Evolutionary conservation across 2,329 filamentous ascomycete genomes (phyloP).

Genomic region (Fusarium sp.): DNA sequence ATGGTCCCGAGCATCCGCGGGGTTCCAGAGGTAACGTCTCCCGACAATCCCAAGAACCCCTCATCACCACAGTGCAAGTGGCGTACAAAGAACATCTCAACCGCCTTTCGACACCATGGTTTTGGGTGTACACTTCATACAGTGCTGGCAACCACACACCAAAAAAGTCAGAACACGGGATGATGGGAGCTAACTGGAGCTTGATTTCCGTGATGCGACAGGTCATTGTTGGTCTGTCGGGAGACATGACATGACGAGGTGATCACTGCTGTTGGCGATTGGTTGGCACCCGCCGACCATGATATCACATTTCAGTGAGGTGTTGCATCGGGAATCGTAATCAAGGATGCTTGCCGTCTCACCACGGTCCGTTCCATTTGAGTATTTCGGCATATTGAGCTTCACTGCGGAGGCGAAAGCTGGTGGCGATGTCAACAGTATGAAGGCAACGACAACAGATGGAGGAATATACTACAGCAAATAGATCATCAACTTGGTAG

Average conservation of each 20-base stretch:
- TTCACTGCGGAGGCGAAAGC: background rate
- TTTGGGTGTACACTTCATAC: constrained; percentile 8
- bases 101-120: background rate
- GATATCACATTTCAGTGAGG: constrained; percentile 3
- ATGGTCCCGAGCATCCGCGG: constrained; percentile 28
- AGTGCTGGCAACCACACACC: constrained; percentile 3
- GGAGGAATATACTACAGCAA: background rate
- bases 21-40: constrained; percentile 28
- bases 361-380: background rate
- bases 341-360: background rate
- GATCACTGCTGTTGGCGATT: background rate
- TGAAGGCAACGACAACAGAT: background rate
- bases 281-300: background rate
- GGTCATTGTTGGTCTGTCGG: background rate
- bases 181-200: background rate
- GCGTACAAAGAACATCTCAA: constrained; percentile 6
- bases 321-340: background rate
- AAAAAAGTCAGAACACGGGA: background rate
- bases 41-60: constrained; percentile 32
- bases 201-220: constrained; percentile 12
- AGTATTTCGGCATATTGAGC: background rate
- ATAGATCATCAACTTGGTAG: background rate
- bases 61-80: constrained; percentile 40
- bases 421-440: background rate
- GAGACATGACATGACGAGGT: constrained; percentile 14